phyloP scores from a whole-genome alignment of 2,329 filamentous ascomycete species.

The Trematosphaeria pertusa region DNA sequence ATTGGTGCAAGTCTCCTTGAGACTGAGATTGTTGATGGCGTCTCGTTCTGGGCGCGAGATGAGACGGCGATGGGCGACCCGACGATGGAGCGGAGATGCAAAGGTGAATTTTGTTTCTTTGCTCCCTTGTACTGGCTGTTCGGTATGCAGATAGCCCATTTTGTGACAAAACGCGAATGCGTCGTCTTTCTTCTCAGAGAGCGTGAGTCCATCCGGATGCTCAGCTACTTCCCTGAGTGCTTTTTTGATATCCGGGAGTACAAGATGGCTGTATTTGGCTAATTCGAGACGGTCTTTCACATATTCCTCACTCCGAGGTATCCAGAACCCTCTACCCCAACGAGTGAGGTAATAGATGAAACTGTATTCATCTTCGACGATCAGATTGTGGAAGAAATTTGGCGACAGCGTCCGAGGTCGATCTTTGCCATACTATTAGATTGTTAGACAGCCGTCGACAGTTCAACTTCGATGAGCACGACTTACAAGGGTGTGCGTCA shows the following conservation, averaged over 20 bases:
- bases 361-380: slow-evolving; percentile 1
- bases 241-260: slow-evolving; percentile 6
- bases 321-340: slow-evolving; percentile 5
- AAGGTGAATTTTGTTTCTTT: slow-evolving; percentile 12
- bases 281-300: background rate
- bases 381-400: slow-evolving; percentile 3
- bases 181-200: background rate
- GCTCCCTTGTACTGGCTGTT: slow-evolving; percentile 6
- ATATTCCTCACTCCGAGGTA: background rate
- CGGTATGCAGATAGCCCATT: slow-evolving; percentile 11
- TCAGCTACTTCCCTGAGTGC: slow-evolving; percentile 4
- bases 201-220: slow-evolving; percentile 2
- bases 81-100: slow-evolving; percentile 19
- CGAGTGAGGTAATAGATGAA: slow-evolving; percentile 4
- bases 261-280: slow-evolving; percentile 5
- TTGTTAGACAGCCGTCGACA: no score
- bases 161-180: slow-evolving; percentile 11
- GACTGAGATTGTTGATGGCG: slow-evolving; percentile 11
- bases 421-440: background rate
- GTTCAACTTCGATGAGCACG: no score
- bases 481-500: background rate
- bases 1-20: slow-evolving; percentile 17
- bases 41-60: slow-evolving; percentile 14
- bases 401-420: slow-evolving; percentile 1
- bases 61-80: slow-evolving; percentile 17